These are phyloP conservation scores for Coemansia sp. DNA, from an alignment of 192 early-diverging fungal species.

Conservation along the genomic window DNA sequence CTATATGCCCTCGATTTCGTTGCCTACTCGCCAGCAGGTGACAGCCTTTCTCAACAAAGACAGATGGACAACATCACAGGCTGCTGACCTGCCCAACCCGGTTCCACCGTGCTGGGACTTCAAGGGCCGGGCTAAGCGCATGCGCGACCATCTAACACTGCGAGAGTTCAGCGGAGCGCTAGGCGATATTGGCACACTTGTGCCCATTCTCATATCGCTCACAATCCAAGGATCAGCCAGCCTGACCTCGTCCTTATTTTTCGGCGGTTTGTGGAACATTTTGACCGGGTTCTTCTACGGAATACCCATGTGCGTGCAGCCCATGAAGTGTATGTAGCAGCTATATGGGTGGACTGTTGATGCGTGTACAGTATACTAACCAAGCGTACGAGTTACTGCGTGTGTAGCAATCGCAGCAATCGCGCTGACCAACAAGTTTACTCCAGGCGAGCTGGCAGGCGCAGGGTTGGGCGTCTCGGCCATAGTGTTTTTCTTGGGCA, in stretches of 20 bases:
- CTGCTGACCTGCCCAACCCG: conserved; percentile 25
- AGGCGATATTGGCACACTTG: conserved; percentile 79
- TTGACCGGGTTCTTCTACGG: conserved; percentile 73
- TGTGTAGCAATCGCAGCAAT: conserved; percentile 74
- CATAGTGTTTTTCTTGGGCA: conserved; percentile 65
- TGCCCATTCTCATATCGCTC: conserved; percentile 87
- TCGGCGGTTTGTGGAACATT: conserved; percentile 90
- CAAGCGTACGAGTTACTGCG: not conserved
- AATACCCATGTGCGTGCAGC: conserved; percentile 89
- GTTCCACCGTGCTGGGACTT: conserved; percentile 52
- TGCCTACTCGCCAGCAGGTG: conserved; percentile 44
- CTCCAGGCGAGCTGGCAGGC: conserved; percentile 68
- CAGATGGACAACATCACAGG: conserved; percentile 25
- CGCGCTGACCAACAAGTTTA: conserved; percentile 71
- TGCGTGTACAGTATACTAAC: not conserved
- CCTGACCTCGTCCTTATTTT: conserved; percentile 76
- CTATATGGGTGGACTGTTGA: not conserved
- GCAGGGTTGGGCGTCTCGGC: conserved; percentile 71
- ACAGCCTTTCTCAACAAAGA: conserved; percentile 38
- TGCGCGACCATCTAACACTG: conserved; percentile 45
- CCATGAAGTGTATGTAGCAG: conserved; percentile 76
- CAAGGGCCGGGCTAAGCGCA: conserved; percentile 34
- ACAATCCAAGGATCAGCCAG: conserved; percentile 71
- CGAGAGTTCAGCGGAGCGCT: conserved; percentile 65
- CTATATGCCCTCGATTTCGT: conserved; percentile 14